phyloP scores from a whole-genome alignment of 176 grass and related monocot genomes.

The Rhipidocladum racemiflorum region DNA sequence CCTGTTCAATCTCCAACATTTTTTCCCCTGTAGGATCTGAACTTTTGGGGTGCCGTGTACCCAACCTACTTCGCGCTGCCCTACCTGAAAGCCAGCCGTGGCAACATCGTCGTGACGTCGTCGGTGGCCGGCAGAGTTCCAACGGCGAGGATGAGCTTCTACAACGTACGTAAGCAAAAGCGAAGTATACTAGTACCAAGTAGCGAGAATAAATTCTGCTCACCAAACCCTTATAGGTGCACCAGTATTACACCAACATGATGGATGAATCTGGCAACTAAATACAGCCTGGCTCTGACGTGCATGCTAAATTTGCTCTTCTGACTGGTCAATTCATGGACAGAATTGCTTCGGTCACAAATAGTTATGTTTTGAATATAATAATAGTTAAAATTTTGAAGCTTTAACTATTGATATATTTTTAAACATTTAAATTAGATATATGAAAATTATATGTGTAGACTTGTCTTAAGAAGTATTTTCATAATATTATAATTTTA shows the following conservation, averaged over 20 bases:
- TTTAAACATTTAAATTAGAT: no score
- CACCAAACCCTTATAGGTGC: background rate
- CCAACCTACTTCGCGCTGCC: conserved; percentile 82
- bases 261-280: background rate
- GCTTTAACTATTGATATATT: no score
- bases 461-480: no score
- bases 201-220: conserved; percentile 1
- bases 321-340: background rate
- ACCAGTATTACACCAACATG: background rate
- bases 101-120: conserved; percentile 78
- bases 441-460: no score
- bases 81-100: conserved; percentile 61
- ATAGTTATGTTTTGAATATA: no score
- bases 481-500: no score
- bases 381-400: no score
- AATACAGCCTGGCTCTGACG: background rate
- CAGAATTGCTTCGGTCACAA: background rate
- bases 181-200: background rate
- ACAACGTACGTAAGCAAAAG: conserved; percentile 55
- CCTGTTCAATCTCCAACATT: background rate
- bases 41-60: conserved; percentile 85
- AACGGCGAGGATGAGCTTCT: conserved; percentile 73
- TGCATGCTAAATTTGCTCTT: background rate
- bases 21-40: conserved; percentile 56
- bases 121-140: conserved; percentile 78